A percentile compares a stretch with the other conserved stretches of the same genome.
Conservation (phyloP, 306 rosid species). For the Alnus glutinosa region DNA sequence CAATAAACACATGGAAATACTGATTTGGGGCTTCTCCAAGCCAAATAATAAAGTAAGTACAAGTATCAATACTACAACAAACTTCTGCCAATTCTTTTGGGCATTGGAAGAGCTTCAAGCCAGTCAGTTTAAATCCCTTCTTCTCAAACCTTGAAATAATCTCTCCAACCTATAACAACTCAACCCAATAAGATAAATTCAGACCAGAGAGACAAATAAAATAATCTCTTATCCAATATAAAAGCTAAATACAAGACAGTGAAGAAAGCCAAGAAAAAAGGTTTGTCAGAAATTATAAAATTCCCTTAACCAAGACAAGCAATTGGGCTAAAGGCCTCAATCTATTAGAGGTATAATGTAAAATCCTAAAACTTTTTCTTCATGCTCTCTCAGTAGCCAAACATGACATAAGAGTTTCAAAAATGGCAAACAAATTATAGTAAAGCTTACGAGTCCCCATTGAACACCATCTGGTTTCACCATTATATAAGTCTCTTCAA, state of each 20-base stretch:
- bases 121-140: constrained; percentile 91
- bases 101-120: constrained; percentile 93
- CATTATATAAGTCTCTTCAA: constrained; percentile 90
- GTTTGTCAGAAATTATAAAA: neutral
- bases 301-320: too few species aligned
- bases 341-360: neutral
- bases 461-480: constrained; percentile 97
- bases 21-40: constrained; percentile 1
- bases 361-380: neutral
- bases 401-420: neutral
- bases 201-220: neutral
- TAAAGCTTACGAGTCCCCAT: constrained; percentile 79
- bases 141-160: constrained; percentile 89
- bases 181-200: constrained; percentile 18
- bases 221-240: neutral
- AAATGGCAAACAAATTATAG: constrained; percentile 15
- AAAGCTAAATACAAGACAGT: neutral
- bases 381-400: constrained; percentile 14
- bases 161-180: constrained; percentile 81
- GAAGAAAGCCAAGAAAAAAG: neutral
- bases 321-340: neutral
- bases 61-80: constrained; percentile 17
- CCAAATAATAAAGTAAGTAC: constrained; percentile 20
- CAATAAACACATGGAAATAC: neutral
- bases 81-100: constrained; percentile 93